Evolutionary conservation across 2,329 filamentous ascomycete genomes (phyloP), one percentile per base, ranked within the genome.

Genomic region (Penicillium hesseltinei): DNA sequence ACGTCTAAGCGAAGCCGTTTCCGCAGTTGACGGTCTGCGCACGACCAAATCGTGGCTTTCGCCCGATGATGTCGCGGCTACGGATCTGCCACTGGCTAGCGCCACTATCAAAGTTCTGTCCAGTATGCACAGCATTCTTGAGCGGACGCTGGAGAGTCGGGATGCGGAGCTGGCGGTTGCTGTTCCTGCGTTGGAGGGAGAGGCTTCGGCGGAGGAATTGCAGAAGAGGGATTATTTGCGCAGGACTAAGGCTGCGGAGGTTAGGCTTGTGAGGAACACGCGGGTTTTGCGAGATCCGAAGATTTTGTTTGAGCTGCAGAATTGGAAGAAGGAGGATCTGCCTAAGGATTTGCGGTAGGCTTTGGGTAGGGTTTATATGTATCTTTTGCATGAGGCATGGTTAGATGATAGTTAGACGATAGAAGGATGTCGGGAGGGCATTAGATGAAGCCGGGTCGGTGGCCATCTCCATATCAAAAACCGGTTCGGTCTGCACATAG

Each of bases 71-170:
- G 88, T 96, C 0, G 66, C 76, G 0, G 81, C 89, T 1, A 79
- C 82, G 11, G 86, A 94, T 5, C 77, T 97, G 50, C 94, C 94
- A 4, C 83, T 99, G 11, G 92, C 92, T 1, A 85, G 82, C 61
- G 92, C 94, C 0, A 86, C 88, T 2, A 90, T 94, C 76, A 94
- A 89, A 78, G 93, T 96, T 5, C 78, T 97, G 27, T 91, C 90
- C 9, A 94, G 89, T 70, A 97, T 99, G 93, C 91, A 97, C 71
- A 85, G 88, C 66, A 86, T 97, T 39, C 79, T 99, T 44, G 80
- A 81, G 63, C 83, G 83, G 72, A 90, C 88, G 7, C 82, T 85
- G 64, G 80, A 81, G 59, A 84, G 83, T 64, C 90, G 91, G 56
- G 82, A 87, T 65, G 79, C 81, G 59, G 85, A 86, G 65, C 84